Conservation (phyloP, 257 asterid species). For the Datura wrightii region DNA sequence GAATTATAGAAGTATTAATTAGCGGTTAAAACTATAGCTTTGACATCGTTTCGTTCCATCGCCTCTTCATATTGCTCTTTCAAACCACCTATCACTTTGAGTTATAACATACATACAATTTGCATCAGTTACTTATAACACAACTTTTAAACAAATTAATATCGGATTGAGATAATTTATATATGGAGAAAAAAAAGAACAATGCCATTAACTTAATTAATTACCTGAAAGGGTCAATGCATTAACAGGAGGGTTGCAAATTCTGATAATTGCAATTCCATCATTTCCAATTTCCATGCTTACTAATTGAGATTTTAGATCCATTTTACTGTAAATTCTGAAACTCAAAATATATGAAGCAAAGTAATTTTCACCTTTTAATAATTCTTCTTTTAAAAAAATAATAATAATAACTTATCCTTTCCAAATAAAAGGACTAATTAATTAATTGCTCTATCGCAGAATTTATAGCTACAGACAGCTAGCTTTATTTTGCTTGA, state of each 20-base stretch:
- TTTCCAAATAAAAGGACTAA: background rate
- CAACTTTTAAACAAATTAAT: background rate
- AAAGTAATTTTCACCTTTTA: background rate
- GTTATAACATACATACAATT: no score
- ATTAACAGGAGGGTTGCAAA: constrained; percentile 28
- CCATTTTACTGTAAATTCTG: background rate
- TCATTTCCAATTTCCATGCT: constrained; percentile 27
- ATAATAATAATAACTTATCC: background rate
- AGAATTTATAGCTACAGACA: background rate
- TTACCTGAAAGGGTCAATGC: constrained; percentile 25
- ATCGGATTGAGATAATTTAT: no score
- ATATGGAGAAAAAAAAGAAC: background rate
- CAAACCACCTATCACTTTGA: constrained; percentile 39
- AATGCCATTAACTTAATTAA: no score
- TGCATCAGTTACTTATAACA: background rate
- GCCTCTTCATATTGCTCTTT: constrained; percentile 52
- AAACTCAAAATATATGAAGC: background rate
- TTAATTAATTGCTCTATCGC: background rate
- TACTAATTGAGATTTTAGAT: background rate
- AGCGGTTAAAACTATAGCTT: constrained; percentile 63
- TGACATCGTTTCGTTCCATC: constrained; percentile 53
- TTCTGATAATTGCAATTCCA: constrained; percentile 27
- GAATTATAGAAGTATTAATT: background rate
- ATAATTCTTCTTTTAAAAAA: no score
- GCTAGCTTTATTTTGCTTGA: background rate